These are phyloP conservation scores for Trichosporon asahii DNA, from an alignment of 1,284 basidiomycete genomes.

Conservation along the genomic window DNA sequence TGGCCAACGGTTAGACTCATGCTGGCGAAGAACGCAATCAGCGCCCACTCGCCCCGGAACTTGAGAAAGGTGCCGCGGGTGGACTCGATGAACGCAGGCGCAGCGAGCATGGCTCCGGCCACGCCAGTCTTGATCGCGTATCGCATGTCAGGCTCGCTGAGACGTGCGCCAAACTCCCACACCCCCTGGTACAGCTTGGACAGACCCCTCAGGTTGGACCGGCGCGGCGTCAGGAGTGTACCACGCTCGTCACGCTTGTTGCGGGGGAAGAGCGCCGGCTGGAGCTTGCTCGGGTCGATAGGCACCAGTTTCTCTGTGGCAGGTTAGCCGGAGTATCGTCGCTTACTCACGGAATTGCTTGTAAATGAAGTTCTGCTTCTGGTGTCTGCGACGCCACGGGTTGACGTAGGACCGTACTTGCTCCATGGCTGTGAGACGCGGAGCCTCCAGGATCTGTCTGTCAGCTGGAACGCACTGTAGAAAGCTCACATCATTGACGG, in stretches of 20 bases:
- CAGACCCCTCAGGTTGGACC: constrained; percentile 28
- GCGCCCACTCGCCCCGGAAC: constrained; percentile 88
- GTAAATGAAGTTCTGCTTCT: constrained; percentile 30
- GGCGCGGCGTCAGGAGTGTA: constrained; percentile 74
- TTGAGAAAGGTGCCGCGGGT: constrained; percentile 73
- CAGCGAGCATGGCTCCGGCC: constrained; percentile 66
- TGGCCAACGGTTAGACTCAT: constrained; percentile 77
- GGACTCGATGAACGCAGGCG: constrained; percentile 76
- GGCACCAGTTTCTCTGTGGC: constrained; percentile 62
- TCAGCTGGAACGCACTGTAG: not conserved
- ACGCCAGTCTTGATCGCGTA: constrained; percentile 80
- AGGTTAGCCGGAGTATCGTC: not conserved
- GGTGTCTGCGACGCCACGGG: constrained; percentile 14
- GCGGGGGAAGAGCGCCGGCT: constrained; percentile 69
- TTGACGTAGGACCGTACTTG: constrained; percentile 34
- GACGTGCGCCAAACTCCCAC: constrained; percentile 70
- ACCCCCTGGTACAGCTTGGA: constrained; percentile 61
- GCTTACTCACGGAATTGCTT: constrained; percentile 42
- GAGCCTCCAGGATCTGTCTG: constrained; percentile 36
- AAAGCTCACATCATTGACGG: constrained; percentile 61
- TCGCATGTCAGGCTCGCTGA: constrained; percentile 73
- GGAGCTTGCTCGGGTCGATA: constrained; percentile 59
- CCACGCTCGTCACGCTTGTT: constrained; percentile 75
- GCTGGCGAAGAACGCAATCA: constrained; percentile 87
- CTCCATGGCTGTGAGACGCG: constrained; percentile 30